phyloP scores from a whole-genome alignment of 2,329 filamentous ascomycete species.

The Amauroascus niger region DNA sequence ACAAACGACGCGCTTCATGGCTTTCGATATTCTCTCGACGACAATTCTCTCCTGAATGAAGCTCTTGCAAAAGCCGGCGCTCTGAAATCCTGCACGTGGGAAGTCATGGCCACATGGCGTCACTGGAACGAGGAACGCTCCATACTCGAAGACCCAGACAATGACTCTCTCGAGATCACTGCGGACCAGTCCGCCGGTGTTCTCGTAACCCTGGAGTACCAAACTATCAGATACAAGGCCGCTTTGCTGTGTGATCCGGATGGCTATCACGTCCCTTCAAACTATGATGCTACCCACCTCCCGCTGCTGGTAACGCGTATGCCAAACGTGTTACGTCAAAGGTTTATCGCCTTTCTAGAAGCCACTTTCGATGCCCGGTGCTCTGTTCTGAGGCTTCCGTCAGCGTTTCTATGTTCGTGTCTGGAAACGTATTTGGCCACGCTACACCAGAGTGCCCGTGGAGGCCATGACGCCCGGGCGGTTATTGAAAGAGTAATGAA shows the following conservation, averaged over 20 bases:
- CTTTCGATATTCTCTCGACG: slow-evolving; percentile 18
- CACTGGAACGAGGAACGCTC: slow-evolving; percentile 22
- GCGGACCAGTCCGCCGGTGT: slow-evolving; percentile 36
- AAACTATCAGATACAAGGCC: slow-evolving; percentile 42
- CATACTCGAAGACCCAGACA: slow-evolving; percentile 18
- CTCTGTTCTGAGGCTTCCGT: slow-evolving; percentile 37
- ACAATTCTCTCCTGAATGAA: slow-evolving; percentile 26
- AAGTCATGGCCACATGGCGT: slow-evolving; percentile 27
- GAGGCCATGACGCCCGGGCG: background rate
- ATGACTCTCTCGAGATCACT: slow-evolving; percentile 20
- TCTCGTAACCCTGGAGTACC: slow-evolving; percentile 42
- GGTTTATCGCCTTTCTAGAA: slow-evolving; percentile 41
- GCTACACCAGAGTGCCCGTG: background rate
- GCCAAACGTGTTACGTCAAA: slow-evolving; percentile 41
- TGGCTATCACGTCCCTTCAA: slow-evolving; percentile 7
- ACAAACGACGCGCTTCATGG: slow-evolving; percentile 42
- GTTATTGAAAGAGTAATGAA: slow-evolving; percentile 28
- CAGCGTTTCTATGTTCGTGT: slow-evolving; percentile 37
- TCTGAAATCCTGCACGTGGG: slow-evolving; percentile 41
- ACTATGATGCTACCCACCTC: slow-evolving; percentile 37
- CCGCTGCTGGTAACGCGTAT: slow-evolving; percentile 45
- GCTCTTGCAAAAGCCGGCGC: slow-evolving; percentile 39
- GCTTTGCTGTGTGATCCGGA: slow-evolving; percentile 37
- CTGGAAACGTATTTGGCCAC: slow-evolving; percentile 34
- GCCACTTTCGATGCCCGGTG: slow-evolving; percentile 44